Evolutionary conservation across 2,329 filamentous ascomycete species (phyloP), one percentile per base, ranked within the genome.

Genomic region (Diaporthe australafricana): DNA sequence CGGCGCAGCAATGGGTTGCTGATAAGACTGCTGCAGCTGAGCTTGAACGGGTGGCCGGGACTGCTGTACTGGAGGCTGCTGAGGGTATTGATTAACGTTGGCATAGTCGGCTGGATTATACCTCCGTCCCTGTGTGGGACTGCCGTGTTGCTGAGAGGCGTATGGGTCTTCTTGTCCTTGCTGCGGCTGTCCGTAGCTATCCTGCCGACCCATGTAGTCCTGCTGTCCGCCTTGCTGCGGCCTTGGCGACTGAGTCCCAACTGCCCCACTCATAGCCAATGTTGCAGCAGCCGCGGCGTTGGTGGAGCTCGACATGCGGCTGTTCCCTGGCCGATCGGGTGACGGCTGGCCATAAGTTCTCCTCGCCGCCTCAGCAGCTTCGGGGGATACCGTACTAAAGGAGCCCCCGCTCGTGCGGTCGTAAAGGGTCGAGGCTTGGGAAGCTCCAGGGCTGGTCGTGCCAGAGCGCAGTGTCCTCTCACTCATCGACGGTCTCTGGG

Each of bases 101-200:
- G 91, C 92, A 80, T 95, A 96, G 74, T 92, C 92, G 30, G 90
- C 90, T 35, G 94, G 94, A 79, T 96, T 94, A 80, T 96, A 96
- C 76, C 90, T 90, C 50, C 90, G 85, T 75, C 92, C 90, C 74
- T 87, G 83, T 20, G 84, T 82, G 60, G 81, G 79, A 72, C 82
- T 82, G 72, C 79, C 77, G 52, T 81, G 81, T 42, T 80, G 80
- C 20, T 78, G 74, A 60, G 83, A 80, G 70, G 81, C 80, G 72
- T 83, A 83, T 3, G 78, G 76, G 40, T 84, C 82, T n/a, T 81
- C 80, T 35, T 81, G 79, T 6, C 79, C 76, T 25, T 78, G 78
- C n/a, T 80, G 76, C 11, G 79, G 72, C 11, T 76, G 75, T 12
- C 77, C 76, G 69, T 80, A 80, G 8, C 76, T 76, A 25, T 71